Conservation (phyloP, 768 basidiomycete species). For the Paxillus rubicundulus region DNA sequence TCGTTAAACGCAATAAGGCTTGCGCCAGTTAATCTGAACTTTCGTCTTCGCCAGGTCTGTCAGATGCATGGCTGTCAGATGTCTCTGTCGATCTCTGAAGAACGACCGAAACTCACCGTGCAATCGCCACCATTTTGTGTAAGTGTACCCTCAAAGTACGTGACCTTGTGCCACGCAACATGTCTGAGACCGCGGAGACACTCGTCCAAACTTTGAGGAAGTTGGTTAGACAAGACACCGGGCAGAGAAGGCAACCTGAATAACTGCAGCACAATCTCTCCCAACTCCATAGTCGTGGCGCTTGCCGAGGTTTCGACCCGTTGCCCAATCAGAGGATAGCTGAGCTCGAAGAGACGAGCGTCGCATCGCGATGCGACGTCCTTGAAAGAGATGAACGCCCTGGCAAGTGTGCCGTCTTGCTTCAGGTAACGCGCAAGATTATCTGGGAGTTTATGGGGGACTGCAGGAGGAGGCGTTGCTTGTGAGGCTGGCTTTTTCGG, state of each 20-base stretch:
- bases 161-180: slow-evolving; percentile 91
- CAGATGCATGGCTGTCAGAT: background rate
- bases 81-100: background rate
- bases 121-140: slow-evolving; percentile 96
- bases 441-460: slow-evolving; percentile 53
- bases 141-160: slow-evolving; percentile 88
- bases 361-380: slow-evolving; percentile 83
- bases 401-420: slow-evolving; percentile 83
- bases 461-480: slow-evolving; percentile 37
- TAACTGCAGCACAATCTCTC: slow-evolving; percentile 86
- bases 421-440: slow-evolving; percentile 82
- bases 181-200: slow-evolving; percentile 85
- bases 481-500: slow-evolving; percentile 64
- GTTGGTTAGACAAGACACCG: slow-evolving; percentile 70
- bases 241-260: slow-evolving; percentile 88
- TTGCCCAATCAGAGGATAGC: slow-evolving; percentile 78
- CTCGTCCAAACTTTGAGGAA: slow-evolving; percentile 93
- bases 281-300: slow-evolving; percentile 68
- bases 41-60: slow-evolving; percentile 81
- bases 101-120: slow-evolving; percentile 49
- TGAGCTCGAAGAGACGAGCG: slow-evolving; percentile 79
- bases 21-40: slow-evolving; percentile 80
- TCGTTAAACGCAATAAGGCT: slow-evolving; percentile 90
- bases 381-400: slow-evolving; percentile 86
- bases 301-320: slow-evolving; percentile 51